Conservation (phyloP, 2,329 filamentous ascomycete genomes). For the Ascochyta clinopodiicola region DNA sequence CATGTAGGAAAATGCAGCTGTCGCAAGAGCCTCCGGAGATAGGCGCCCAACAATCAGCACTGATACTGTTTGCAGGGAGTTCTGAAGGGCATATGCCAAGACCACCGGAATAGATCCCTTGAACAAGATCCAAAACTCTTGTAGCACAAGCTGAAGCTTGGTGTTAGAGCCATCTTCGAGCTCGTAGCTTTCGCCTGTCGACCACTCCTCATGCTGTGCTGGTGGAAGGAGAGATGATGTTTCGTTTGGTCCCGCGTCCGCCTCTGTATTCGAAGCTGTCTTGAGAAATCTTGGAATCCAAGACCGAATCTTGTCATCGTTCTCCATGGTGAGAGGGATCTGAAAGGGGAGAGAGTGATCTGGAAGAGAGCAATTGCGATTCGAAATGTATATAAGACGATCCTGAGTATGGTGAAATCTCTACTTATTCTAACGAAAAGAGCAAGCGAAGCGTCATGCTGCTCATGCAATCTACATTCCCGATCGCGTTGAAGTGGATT, state of each 20-base stretch:
- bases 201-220: conserved; percentile 45
- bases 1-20: conserved; percentile 89
- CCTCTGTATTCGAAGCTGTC: conserved; percentile 24
- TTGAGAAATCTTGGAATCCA: conserved; percentile 42
- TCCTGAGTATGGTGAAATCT: background rate
- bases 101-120: conserved; percentile 79
- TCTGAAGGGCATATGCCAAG: conserved; percentile 83
- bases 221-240: conserved; percentile 53
- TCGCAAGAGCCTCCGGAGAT: conserved; percentile 79
- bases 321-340: conserved; percentile 27
- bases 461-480: conserved; percentile 16
- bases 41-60: conserved; percentile 81
- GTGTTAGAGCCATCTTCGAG: conserved; percentile 45
- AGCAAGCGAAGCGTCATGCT: conserved; percentile 19
- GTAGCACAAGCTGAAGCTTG: conserved; percentile 49
- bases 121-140: conserved; percentile 72
- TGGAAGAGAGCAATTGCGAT: background rate
- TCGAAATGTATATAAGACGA: conserved; percentile 1
- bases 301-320: conserved; percentile 26
- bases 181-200: conserved; percentile 47
- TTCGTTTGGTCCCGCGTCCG: conserved; percentile 47
- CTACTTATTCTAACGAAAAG: background rate
- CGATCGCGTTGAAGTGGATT: conserved; percentile 15
- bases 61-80: conserved; percentile 81
- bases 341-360: background rate